These are phyloP conservation scores for Fusarium sp. DNA, from an alignment of 2,329 filamentous ascomycete species.

Conservation along the genomic window DNA sequence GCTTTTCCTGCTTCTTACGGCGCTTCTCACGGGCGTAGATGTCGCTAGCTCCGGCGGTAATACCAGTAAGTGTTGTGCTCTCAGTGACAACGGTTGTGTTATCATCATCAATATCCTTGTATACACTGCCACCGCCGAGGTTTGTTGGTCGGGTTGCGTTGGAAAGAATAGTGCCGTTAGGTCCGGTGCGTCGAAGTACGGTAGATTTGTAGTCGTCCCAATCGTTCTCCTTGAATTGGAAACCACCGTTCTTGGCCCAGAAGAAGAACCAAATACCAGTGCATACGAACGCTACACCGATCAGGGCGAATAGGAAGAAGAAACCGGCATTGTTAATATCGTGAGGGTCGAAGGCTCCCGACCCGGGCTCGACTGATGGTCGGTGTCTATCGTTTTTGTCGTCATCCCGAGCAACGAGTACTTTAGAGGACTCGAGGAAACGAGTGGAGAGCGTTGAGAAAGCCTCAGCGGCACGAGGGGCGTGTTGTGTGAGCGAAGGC, in stretches of 20 bases:
- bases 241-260: conserved; percentile 96
- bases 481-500: conserved; percentile 41
- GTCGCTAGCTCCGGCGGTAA: conserved; percentile 69
- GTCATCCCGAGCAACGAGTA: conserved; percentile 56
- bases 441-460: conserved; percentile 54
- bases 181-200: conserved; percentile 86
- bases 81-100: conserved; percentile 60
- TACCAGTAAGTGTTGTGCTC: conserved; percentile 61
- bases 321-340: conserved; percentile 76
- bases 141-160: conserved; percentile 85
- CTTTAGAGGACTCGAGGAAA: conserved; percentile 54
- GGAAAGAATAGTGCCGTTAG: conserved; percentile 86
- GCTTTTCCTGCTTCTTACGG: conserved; percentile 64
- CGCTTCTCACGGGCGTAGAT: conserved; percentile 66
- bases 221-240: conserved; percentile 84
- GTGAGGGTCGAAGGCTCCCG: conserved; percentile 65
- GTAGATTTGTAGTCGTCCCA: conserved; percentile 99
- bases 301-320: conserved; percentile 86
- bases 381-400: conserved; percentile 41
- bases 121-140: conserved; percentile 88
- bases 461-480: conserved; percentile 37
- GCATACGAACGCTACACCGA: conserved; percentile 81
- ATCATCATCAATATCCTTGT: conserved; percentile 73
- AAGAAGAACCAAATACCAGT: conserved; percentile 97
- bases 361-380: conserved; percentile 54